These are phyloP conservation scores for Lentithecium fluviatile DNA, from an alignment of 495 filamentous ascomycete species.

Conservation along the genomic window DNA sequence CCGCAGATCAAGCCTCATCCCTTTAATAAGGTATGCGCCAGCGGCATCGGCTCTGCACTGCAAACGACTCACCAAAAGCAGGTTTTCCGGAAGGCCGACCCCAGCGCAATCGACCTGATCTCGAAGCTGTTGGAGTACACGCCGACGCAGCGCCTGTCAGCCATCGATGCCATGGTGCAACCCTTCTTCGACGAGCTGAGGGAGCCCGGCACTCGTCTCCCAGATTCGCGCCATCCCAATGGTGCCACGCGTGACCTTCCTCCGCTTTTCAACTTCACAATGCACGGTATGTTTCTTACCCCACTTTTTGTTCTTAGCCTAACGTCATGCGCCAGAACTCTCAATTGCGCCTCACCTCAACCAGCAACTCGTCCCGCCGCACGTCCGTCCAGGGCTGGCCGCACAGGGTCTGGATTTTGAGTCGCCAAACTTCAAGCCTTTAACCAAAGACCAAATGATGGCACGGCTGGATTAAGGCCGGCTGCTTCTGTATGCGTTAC, in stretches of 20 bases:
- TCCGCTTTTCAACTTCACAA: slow-evolving; percentile 86
- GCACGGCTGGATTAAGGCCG: slow-evolving; percentile 85
- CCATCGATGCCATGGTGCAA: slow-evolving; percentile 95
- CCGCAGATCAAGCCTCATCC: slow-evolving; percentile 99
- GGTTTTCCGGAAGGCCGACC: slow-evolving; percentile 94
- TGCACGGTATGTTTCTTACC: slow-evolving; percentile 67
- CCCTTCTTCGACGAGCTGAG: slow-evolving; percentile 98
- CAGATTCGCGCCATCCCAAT: slow-evolving; percentile 87
- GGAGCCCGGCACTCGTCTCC: slow-evolving; percentile 80
- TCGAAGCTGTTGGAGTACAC: slow-evolving; percentile 93
- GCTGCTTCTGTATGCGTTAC: slow-evolving; percentile 27
- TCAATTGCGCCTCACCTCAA: slow-evolving; percentile 91
- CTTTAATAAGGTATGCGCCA: slow-evolving; percentile 75
- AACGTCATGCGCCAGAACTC: slow-evolving; percentile 62
- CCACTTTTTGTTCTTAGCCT: not conserved
- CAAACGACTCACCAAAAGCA: slow-evolving; percentile 38
- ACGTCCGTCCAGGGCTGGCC: slow-evolving; percentile 71
- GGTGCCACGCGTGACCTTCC: slow-evolving; percentile 77
- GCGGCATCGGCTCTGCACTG: not conserved
- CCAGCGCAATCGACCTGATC: slow-evolving; percentile 92
- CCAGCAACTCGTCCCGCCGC: slow-evolving; percentile 77
- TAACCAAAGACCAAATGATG: slow-evolving; percentile 94
- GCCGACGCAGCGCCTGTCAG: slow-evolving; percentile 88
- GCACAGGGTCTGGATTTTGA: slow-evolving; percentile 85
- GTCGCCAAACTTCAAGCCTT: slow-evolving; percentile 72